A percentile compares a stretch with the other conserved stretches of the same genome.
Conservation (phyloP, 495 filamentous ascomycete species). For the Penicillium tannophilum region DNA sequence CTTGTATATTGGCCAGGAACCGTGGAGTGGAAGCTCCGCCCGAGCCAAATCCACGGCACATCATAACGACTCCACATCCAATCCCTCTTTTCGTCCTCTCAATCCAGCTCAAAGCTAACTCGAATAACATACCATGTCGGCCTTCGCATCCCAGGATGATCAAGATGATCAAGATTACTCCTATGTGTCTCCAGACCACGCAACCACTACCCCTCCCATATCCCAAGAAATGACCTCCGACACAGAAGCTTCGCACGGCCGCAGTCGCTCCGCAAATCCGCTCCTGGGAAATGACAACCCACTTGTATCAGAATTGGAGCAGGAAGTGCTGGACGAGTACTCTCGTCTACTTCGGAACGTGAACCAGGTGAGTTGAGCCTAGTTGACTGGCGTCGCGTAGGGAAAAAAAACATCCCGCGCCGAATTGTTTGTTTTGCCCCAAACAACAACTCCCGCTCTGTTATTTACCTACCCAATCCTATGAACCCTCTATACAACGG, state of each 20-base stretch:
- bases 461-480: background rate
- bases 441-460: background rate
- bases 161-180: conserved; percentile 23
- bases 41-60: background rate
- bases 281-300: conserved; percentile 43
- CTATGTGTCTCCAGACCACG: conserved; percentile 24
- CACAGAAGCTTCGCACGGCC: conserved; percentile 15
- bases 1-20: too few species aligned
- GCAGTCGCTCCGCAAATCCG: conserved; percentile 36
- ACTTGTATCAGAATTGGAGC: conserved; percentile 71
- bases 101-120: background rate
- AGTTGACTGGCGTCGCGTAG: background rate
- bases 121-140: conserved; percentile 22
- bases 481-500: background rate
- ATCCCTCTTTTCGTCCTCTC: background rate
- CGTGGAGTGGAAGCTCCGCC: conserved; percentile 1
- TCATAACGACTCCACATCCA: background rate
- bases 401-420: background rate
- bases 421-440: background rate
- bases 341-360: conserved; percentile 83
- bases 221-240: conserved; percentile 22
- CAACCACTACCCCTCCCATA: conserved; percentile 27
- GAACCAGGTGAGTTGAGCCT: conserved; percentile 65
- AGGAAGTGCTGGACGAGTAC: conserved; percentile 94
- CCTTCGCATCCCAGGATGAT: conserved; percentile 26